These are phyloP conservation scores for Aspergillus novofumigatus DNA, from an alignment of 2,329 filamentous ascomycete genomes.

Conservation along the genomic window DNA sequence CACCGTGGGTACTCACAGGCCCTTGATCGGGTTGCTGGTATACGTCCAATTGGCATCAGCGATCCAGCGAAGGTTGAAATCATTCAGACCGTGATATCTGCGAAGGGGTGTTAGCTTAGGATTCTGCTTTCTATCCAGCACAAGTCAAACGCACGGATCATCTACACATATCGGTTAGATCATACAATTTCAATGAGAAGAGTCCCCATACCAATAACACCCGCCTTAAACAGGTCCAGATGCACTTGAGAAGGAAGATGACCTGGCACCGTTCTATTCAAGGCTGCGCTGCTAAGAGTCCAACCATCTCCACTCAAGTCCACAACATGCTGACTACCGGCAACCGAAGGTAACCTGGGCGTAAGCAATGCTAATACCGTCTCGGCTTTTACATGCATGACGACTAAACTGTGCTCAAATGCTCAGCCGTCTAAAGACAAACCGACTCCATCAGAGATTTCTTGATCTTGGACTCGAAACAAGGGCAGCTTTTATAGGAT, in stretches of 20 bases:
- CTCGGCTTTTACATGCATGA: constrained; percentile 18
- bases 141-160: constrained; percentile 27
- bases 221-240: constrained; percentile 52
- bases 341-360: constrained; percentile 7
- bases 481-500: neutral
- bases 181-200: neutral
- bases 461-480: neutral
- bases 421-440: neutral
- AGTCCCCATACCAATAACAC: constrained; percentile 49
- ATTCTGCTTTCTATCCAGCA: constrained; percentile 1
- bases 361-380: constrained; percentile 15
- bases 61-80: constrained; percentile 59
- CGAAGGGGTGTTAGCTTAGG: neutral
- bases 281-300: constrained; percentile 43
- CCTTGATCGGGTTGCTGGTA: constrained; percentile 44
- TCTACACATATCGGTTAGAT: constrained; percentile 17
- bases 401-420: neutral
- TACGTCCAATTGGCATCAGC: constrained; percentile 60
- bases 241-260: constrained; percentile 57
- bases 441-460: neutral
- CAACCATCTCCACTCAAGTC: constrained; percentile 42
- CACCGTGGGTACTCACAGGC: constrained; percentile 31
- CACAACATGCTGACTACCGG: constrained; percentile 33
- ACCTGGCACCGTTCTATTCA: constrained; percentile 52
- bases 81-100: constrained; percentile 53